A percentile compares a stretch with the other conserved stretches of the same genome.
phyloP scores from a whole-genome alignment of 495 filamentous ascomycete species.

The Amphirosellinia nigrospora region DNA sequence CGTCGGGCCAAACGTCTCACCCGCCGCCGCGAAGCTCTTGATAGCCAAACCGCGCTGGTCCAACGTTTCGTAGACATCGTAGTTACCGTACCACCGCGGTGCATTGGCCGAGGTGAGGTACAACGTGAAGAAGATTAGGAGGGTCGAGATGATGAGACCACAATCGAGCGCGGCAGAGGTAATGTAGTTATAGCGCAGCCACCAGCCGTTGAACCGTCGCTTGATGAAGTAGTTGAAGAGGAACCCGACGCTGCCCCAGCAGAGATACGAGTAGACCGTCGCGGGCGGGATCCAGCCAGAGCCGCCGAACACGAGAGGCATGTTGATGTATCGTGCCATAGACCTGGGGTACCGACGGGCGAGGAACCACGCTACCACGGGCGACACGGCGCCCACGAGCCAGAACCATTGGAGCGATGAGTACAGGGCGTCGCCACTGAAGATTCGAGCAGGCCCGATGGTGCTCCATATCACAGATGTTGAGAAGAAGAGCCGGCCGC shows the following conservation, averaged over 20 bases:
- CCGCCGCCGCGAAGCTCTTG: conserved; percentile 39
- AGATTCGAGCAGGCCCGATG: conserved; percentile 61
- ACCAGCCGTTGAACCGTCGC: conserved; percentile 70
- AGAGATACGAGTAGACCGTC: conserved; percentile 68
- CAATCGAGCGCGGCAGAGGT: conserved; percentile 74
- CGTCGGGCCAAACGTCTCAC: conserved; percentile 55
- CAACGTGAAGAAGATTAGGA: conserved; percentile 75
- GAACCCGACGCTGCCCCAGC: conserved; percentile 72
- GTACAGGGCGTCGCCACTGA: conserved; percentile 67
- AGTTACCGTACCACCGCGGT: conserved; percentile 73
- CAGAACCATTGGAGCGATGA: conserved; percentile 71
- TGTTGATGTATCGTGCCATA: conserved; percentile 63
- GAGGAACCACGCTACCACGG: conserved; percentile 64
- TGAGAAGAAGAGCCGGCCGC: conserved; percentile 69
- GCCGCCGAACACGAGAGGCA: conserved; percentile 71
- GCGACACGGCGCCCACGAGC: conserved; percentile 64
- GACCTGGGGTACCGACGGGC: conserved; percentile 66
- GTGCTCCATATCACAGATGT: conserved; percentile 60
- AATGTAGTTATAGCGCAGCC: conserved; percentile 78
- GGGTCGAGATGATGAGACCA: conserved; percentile 67
- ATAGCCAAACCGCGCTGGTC: conserved; percentile 45
- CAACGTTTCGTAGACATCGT: conserved; percentile 48
- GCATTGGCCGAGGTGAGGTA: conserved; percentile 57
- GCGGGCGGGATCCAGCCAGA: conserved; percentile 67
- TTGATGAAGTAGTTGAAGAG: conserved; percentile 71